Evolutionary conservation across 352 stramenopile species (phyloP).

Genomic region (Phytopythium chamaehyphon): DNA sequence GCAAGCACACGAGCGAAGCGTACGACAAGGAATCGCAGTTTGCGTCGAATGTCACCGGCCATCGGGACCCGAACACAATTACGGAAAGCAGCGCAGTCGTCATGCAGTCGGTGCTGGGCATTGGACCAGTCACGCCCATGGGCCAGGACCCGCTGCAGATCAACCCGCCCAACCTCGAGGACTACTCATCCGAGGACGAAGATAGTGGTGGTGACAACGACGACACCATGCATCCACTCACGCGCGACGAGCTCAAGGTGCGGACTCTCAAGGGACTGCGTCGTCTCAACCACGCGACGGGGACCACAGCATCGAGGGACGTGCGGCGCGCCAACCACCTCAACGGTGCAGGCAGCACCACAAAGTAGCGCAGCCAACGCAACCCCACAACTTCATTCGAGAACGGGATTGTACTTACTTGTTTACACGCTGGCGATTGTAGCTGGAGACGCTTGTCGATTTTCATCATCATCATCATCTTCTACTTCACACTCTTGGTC

Average conservation of each 20-base stretch:
- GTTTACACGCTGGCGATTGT: neutral
- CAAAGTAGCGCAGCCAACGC: too few species aligned
- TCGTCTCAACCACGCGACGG: constrained; percentile 45
- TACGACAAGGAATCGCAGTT: constrained; percentile 45
- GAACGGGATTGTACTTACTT: constrained; percentile 6
- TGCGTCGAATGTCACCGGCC: constrained; percentile 13
- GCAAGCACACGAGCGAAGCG: constrained; percentile 25
- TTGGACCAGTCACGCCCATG: constrained; percentile 86
- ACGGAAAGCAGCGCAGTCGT: constrained; percentile 12
- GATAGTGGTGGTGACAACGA: constrained; percentile 85
- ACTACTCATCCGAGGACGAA: constrained; percentile 92
- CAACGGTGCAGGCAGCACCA: neutral
- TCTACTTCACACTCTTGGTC: constrained; percentile 10
- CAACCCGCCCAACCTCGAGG: constrained; percentile 91
- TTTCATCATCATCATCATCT: constrained; percentile 1
- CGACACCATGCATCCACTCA: constrained; percentile 87
- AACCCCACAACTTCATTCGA: too few species aligned
- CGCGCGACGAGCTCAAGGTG: constrained; percentile 89
- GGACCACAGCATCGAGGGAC: constrained; percentile 23
- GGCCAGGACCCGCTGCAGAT: constrained; percentile 89
- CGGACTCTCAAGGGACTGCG: constrained; percentile 85
- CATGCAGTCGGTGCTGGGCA: constrained; percentile 72
- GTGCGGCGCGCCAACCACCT: constrained; percentile 19
- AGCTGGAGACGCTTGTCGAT: too few species aligned
- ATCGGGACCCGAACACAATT: constrained; percentile 5